Evolutionary conservation across 1,139 yeast species (phyloP).

Genomic region (Zygoascus hellenicus): DNA sequence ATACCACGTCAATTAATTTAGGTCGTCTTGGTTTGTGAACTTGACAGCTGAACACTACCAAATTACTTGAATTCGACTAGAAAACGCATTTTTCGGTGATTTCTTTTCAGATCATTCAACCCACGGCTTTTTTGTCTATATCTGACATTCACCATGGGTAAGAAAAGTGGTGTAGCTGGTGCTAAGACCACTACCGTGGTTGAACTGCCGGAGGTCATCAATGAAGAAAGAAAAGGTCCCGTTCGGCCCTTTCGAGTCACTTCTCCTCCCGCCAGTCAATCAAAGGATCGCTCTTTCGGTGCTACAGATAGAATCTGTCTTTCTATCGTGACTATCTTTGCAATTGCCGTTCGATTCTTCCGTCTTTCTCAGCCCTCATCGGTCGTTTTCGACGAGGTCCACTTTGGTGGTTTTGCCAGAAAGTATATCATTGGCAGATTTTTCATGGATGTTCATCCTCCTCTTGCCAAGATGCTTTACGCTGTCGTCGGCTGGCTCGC

Average conservation of each 20-base stretch:
- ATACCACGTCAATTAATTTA: too few relatives aligned
- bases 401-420: conserved; percentile 63
- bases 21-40: too few relatives aligned
- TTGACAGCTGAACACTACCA: too few relatives aligned
- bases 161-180: background rate
- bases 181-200: background rate
- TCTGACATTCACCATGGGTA: background rate
- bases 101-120: too few relatives aligned
- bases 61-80: too few relatives aligned
- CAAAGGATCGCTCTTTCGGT: conserved; percentile 29
- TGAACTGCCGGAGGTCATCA: background rate
- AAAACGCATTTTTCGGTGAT: too few relatives aligned
- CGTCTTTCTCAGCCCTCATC: conserved; percentile 62
- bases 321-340: conserved; percentile 46
- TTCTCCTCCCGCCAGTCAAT: conserved; percentile 40
- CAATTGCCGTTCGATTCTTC: conserved; percentile 54
- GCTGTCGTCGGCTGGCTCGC: conserved; percentile 86
- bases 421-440: conserved; percentile 59
- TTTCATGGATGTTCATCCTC: conserved; percentile 97
- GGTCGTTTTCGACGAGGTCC: conserved; percentile 88
- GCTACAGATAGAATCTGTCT: conserved; percentile 35
- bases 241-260: conserved; percentile 37
- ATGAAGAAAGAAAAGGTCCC: conserved; percentile 12
- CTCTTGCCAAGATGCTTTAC: conserved; percentile 88
- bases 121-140: too few relatives aligned